Evolutionary conservation across 2,329 filamentous ascomycete species (phyloP), one percentile per base, ranked within the genome.

Genomic region (Paraphoma sp.): DNA sequence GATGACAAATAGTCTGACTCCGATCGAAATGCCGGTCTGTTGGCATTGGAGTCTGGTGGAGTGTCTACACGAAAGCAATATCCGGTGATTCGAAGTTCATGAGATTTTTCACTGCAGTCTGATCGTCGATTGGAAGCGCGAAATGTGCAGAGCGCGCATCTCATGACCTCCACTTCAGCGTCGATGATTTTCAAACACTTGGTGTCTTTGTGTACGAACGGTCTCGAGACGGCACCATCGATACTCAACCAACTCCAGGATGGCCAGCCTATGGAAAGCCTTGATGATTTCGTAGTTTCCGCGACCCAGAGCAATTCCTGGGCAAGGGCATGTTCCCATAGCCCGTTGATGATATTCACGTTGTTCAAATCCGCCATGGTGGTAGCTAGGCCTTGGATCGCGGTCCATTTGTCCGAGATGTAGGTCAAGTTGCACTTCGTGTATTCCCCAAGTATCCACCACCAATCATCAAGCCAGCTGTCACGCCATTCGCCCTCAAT

Each of bases 221-320:
- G 33, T 38, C n/a, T 38, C 43, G 2, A 4, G 8, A 45, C 23
- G 6, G 43, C 14, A 28, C 7, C 43, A 6, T 18, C 30, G 9
- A 30, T n/a, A 10, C 53, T 51, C 6, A 51, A 14, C 53, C 53
- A 55, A 31, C 46, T 50, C 53, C 53, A 55, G 11, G 53, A 55
- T 41, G 53, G 53, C 4, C 17, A 41, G 14, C 23, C 8, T 9
- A 45, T 45, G 16, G 28, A 8, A 11, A 45, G 7, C 14, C 23
- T 23, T 28, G 18, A 8, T 45, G 7, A 10, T 14, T n/a, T 30
- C 18, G 9, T 7, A 7, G 10, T 18, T 5, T 30, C 12, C n/a
- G 14, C 23, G 3, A 12, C 14, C 43, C 43, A 45, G 6, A 45
- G 18, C 11, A 45, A n/a, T n/a, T n/a, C n/a, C n/a, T n/a, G n/a